Percentiles rank a stretch among this genome's conserved stretches.
These are phyloP conservation scores for Sabuloglossum arenarium DNA, from an alignment of 495 filamentous ascomycete species.

Conservation along the genomic window DNA sequence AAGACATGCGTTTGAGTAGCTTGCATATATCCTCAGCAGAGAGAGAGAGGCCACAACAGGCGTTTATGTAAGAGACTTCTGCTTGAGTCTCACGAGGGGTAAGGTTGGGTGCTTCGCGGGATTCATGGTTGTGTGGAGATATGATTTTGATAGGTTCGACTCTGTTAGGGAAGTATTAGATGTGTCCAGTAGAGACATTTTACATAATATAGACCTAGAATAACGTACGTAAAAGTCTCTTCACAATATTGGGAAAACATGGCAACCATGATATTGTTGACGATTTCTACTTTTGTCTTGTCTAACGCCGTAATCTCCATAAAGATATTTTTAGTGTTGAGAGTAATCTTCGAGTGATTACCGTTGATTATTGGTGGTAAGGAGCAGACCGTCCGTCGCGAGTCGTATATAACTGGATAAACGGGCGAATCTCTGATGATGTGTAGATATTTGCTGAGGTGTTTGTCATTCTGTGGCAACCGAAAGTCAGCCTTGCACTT, in stretches of 20 bases:
- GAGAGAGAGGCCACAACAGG: slow-evolving; percentile 63
- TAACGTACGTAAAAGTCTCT: slow-evolving; percentile 55
- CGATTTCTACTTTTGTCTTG: slow-evolving; percentile 89
- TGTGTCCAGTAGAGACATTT: neutral
- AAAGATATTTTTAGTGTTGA: slow-evolving; percentile 79
- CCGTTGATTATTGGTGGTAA: slow-evolving; percentile 96
- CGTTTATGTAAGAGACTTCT: slow-evolving; percentile 79
- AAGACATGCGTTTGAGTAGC: slow-evolving; percentile 71
- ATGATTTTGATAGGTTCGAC: slow-evolving; percentile 83
- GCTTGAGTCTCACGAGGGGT: slow-evolving; percentile 53
- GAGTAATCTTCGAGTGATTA: slow-evolving; percentile 83
- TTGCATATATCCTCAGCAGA: slow-evolving; percentile 49
- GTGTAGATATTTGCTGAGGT: slow-evolving; percentile 63
- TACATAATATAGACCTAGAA: neutral
- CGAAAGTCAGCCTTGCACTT: neutral
- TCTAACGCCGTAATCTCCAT: slow-evolving; percentile 97
- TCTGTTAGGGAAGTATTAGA: slow-evolving; percentile 14
- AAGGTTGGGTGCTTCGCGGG: slow-evolving; percentile 60
- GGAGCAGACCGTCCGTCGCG: slow-evolving; percentile 71
- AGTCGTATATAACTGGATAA: slow-evolving; percentile 92
- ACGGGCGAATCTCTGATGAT: slow-evolving; percentile 87
- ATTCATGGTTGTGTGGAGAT: slow-evolving; percentile 74
- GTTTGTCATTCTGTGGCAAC: slow-evolving; percentile 43
- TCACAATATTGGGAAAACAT: slow-evolving; percentile 93
- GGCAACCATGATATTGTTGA: slow-evolving; percentile 79